Evolutionary conservation across 768 basidiomycete species (phyloP).

Genomic region (Suillus tomentosus): DNA sequence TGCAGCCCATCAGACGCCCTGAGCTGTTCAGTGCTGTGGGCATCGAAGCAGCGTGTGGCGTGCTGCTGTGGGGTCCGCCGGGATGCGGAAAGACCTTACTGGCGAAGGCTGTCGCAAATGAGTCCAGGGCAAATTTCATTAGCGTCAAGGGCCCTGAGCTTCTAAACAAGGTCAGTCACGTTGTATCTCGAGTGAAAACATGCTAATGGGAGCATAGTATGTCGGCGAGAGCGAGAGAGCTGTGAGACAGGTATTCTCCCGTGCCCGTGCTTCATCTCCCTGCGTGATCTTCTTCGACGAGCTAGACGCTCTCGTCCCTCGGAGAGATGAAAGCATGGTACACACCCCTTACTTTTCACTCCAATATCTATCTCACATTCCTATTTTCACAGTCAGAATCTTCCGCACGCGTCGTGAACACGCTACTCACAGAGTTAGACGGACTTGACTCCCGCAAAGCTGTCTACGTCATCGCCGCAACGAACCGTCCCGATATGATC

Average conservation of each 20-base stretch:
- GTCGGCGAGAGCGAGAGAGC: slow-evolving; percentile 97
- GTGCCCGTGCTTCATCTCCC: slow-evolving; percentile 91
- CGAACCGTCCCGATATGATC: slow-evolving; percentile 95
- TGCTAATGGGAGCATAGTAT: slow-evolving; percentile 54
- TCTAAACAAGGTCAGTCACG: slow-evolving; percentile 78
- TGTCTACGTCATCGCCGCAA: slow-evolving; percentile 94
- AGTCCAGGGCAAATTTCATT: slow-evolving; percentile 94
- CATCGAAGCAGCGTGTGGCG: slow-evolving; percentile 89
- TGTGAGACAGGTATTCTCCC: slow-evolving; percentile 90
- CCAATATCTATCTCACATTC: background rate
- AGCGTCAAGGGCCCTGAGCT: slow-evolving; percentile 97
- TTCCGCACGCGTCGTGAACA: slow-evolving; percentile 88
- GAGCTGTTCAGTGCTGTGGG: slow-evolving; percentile 89
- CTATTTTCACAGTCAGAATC: slow-evolving; percentile 72
- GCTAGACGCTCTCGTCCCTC: slow-evolving; percentile 87
- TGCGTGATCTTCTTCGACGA: slow-evolving; percentile 97
- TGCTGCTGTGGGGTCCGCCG: slow-evolving; percentile 97
- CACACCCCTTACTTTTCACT: slow-evolving; percentile 26
- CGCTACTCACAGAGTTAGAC: slow-evolving; percentile 90
- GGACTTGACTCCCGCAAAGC: slow-evolving; percentile 84
- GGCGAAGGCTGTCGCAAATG: slow-evolving; percentile 98
- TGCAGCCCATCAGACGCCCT: slow-evolving; percentile 89
- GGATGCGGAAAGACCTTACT: slow-evolving; percentile 97
- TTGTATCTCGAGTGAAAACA: background rate
- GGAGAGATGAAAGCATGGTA: slow-evolving; percentile 87